Conservation (phyloP, 208 protist species). For the Endotrypanum monterogeii region DNA sequence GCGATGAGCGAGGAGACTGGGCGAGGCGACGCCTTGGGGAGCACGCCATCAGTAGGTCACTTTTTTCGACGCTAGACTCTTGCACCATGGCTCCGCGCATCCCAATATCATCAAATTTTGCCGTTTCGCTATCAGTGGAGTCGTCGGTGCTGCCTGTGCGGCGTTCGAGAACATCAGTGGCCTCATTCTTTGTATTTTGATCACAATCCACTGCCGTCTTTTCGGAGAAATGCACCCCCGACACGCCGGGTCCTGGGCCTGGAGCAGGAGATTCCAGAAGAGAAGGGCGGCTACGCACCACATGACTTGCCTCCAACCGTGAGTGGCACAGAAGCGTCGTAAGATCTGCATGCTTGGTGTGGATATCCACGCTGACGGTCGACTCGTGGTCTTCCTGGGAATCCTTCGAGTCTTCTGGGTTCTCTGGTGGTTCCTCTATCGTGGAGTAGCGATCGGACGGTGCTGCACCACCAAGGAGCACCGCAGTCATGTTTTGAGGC, state of each 20-base stretch:
- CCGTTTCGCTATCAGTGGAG: neutral
- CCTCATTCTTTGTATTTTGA: neutral
- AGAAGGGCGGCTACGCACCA: neutral
- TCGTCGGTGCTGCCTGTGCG: neutral
- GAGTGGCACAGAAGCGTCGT: slow-evolving; percentile 14
- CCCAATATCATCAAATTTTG: neutral
- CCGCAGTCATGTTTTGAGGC: slow-evolving; percentile 13
- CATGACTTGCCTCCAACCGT: slow-evolving; percentile 18
- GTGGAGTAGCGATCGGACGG: neutral
- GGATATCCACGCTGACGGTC: slow-evolving; percentile 6
- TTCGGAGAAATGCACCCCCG: neutral
- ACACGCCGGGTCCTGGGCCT: neutral
- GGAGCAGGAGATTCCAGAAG: neutral
- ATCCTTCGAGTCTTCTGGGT: neutral
- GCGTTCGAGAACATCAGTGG: neutral
- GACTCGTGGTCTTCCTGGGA: neutral
- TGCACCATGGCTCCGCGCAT: neutral
- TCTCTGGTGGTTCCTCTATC: neutral
- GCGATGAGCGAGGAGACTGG: slow-evolving; percentile 5
- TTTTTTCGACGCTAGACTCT: neutral
- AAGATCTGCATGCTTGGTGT: slow-evolving; percentile 29
- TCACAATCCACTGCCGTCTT: neutral
- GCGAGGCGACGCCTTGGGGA: neutral
- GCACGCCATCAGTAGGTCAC: neutral
- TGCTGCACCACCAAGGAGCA: neutral